Base-by-base conservation (phyloP, 768 basidiomycete species). In the Trametes cingulata region DNA sequence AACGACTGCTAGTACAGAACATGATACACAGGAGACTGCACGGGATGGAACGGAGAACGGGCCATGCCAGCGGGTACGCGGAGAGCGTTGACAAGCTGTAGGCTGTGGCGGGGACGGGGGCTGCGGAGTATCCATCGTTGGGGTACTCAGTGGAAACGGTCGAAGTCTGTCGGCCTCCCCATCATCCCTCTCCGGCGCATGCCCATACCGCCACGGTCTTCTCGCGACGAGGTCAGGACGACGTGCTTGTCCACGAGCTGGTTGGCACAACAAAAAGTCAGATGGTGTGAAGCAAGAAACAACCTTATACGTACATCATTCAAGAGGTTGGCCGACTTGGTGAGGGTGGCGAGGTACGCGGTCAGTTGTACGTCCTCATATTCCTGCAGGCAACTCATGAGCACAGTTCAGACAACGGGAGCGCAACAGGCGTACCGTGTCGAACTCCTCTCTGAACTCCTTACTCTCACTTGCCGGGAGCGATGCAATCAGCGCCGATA, bases 361-460 rank as follows among this genome's bases (percentile, higher is more conserved):
- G 94, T 97, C 27, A 99, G 77, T 61, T 97, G 93, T 15, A 96
- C 94, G 71, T 99, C 95, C 68, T 90, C 90, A 73, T 95, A 93
- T 83, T 99, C 96, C 94, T 97, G 66, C 3, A 49, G 8, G 22
- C 22, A 33, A 51, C 35, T 48, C n/a, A 15, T 40, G 19, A 14
- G 20, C 13, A 24, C 13, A 15, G 1, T 22, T 12, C 20, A 51
- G 13, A 51, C 9, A 12, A 1, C 6, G 14, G 12, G 24, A 20
- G 14, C 13, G 7, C 22, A 4, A 33, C 10, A 10, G 29, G 29
- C 83, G 46, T 67, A 94, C 95, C 1, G 88, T 95, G 57, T 91
- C 81, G 65, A 97, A 96, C 74, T 98, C 96, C 62, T 91, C 82
- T 42, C 90, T 80, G 76, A 98, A 97, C 14, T 80, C 82, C 62